phyloP scores from a whole-genome alignment of 164 flowering plant species.

The Litsea cubeba region DNA sequence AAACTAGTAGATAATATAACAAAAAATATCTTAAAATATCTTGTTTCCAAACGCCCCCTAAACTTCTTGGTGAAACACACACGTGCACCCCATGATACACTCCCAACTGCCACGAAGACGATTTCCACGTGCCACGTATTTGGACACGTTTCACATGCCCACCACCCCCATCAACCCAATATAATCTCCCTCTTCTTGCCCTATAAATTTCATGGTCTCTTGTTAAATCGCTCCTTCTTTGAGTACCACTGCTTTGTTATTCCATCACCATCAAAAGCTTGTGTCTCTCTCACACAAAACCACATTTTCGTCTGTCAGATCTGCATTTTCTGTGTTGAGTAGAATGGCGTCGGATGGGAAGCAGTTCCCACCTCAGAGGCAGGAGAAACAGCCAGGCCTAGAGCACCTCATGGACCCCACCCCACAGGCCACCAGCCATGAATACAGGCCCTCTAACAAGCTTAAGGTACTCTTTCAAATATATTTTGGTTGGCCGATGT shows the following conservation, averaged over 20 bases:
- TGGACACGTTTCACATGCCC: slow-evolving; percentile 3
- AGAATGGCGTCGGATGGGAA: slow-evolving; percentile 30
- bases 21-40: no score
- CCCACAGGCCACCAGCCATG: slow-evolving; percentile 33
- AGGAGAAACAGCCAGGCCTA: slow-evolving; percentile 63
- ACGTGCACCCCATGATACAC: neutral
- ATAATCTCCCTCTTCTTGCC: neutral
- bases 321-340: neutral
- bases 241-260: no score
- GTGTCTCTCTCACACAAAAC: neutral
- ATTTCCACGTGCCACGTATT: neutral
- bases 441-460: slow-evolving; percentile 45
- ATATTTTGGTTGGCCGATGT: no score
- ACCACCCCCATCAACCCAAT: neutral
- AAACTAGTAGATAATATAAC: no score
- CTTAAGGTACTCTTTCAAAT: neutral
- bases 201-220: neutral
- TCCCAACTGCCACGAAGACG: no score
- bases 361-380: slow-evolving; percentile 60
- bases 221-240: neutral
- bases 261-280: neutral
- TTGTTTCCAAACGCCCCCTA: no score
- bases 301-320: neutral
- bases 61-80: no score
- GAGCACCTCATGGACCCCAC: slow-evolving; percentile 63